These are phyloP conservation scores for Macroventuria anomochaeta DNA, from an alignment of 2,329 filamentous ascomycete species.

Conservation along the genomic window DNA sequence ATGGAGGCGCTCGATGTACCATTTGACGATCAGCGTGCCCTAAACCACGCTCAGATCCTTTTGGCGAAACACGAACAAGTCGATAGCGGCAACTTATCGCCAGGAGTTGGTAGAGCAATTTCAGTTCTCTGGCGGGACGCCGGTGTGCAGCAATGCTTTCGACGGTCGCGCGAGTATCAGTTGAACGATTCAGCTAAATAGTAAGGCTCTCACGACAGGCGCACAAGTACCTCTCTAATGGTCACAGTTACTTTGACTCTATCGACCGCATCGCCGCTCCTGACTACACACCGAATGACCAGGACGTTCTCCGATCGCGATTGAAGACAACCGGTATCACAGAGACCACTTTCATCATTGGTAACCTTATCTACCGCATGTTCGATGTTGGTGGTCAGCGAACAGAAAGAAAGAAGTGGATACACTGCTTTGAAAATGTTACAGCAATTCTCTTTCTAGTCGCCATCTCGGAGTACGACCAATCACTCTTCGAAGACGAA, in stretches of 20 bases:
- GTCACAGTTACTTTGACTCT: conserved; percentile 86
- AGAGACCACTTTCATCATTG: conserved; percentile 94
- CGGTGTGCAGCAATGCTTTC: conserved; percentile 93
- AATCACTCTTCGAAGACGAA: conserved; percentile 94
- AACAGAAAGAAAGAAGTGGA: conserved; percentile 99
- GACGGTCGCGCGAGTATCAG: conserved; percentile 93
- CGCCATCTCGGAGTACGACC: conserved; percentile 96
- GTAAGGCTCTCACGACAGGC: conserved; percentile 60
- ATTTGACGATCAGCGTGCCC: conserved; percentile 87
- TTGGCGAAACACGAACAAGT: conserved; percentile 99
- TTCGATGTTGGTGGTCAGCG: conserved; percentile 96
- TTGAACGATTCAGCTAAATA: conserved; percentile 96
- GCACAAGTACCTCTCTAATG: conserved; percentile 20
- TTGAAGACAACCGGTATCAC: conserved; percentile 98
- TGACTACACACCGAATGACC: conserved; percentile 93
- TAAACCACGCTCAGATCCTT: conserved; percentile 97
- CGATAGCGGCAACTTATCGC: conserved; percentile 88
- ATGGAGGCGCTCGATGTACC: conserved; percentile 78
- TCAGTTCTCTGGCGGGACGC: conserved; percentile 91
- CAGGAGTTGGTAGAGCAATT: conserved; percentile 91
- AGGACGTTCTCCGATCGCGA: conserved; percentile 93
- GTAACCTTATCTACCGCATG: conserved; percentile 94
- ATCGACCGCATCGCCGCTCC: conserved; percentile 88
- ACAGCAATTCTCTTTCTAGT: conserved; percentile 96
- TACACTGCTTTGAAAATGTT: conserved; percentile 98